Evolutionary conservation across 768 basidiomycete species (phyloP).

Genomic region (Chlorophyllum brunneum): DNA sequence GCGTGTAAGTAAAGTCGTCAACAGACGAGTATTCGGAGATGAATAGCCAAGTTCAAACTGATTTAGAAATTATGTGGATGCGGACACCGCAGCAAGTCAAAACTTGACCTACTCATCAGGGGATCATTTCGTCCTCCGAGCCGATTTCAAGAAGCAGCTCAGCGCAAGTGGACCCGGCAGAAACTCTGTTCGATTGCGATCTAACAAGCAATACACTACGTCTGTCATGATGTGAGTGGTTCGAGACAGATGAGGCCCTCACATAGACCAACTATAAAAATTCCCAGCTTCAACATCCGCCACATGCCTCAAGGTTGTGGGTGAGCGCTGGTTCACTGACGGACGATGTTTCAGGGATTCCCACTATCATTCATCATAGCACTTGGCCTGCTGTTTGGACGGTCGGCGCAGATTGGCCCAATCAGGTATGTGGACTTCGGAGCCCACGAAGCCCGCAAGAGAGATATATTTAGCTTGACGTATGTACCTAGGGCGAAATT

Average conservation of each 20-base stretch:
- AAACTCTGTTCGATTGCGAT: slow-evolving; percentile 53
- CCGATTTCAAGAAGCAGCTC: slow-evolving; percentile 47
- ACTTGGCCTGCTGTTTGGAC: slow-evolving; percentile 47
- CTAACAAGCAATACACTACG: slow-evolving; percentile 48
- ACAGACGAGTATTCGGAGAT: background rate
- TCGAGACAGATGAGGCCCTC: background rate
- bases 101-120: slow-evolving; percentile 57
- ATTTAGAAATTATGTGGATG: slow-evolving; percentile 40
- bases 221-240: slow-evolving; percentile 51
- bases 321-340: slow-evolving; percentile 24
- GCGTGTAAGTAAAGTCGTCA: slow-evolving; percentile 42
- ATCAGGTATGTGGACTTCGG: slow-evolving; percentile 21
- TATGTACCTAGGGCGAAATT: slow-evolving; percentile 39
- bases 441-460: background rate
- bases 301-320: slow-evolving; percentile 59
- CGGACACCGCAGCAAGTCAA: slow-evolving; percentile 42
- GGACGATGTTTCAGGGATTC: background rate
- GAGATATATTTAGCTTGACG: slow-evolving; percentile 12
- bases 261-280: background rate
- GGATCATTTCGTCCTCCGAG: slow-evolving; percentile 51
- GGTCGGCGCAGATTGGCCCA: slow-evolving; percentile 32
- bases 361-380: slow-evolving; percentile 16
- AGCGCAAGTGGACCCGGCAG: slow-evolving; percentile 48
- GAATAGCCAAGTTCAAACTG: background rate
- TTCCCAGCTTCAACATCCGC: slow-evolving; percentile 28